Evolutionary conservation across 2,329 filamentous ascomycete species (phyloP).

Genomic region (Gaeumannomyces tritici): DNA sequence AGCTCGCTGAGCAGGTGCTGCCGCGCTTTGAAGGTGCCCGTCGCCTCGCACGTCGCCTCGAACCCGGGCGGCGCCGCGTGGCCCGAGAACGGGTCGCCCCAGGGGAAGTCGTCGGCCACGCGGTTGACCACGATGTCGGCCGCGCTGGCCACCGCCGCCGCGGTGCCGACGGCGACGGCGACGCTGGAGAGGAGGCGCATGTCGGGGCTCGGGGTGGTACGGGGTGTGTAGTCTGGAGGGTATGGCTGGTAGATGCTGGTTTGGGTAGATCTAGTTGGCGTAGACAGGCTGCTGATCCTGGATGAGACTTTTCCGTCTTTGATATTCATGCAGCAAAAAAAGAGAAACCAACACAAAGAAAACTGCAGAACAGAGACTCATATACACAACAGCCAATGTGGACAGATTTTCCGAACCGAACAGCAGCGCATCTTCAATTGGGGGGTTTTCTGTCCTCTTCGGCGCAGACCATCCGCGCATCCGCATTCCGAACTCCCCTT

Average conservation of each 20-base stretch:
- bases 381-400: neutral
- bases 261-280: neutral
- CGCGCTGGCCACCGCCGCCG: neutral
- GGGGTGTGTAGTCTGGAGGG: neutral
- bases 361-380: neutral
- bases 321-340: neutral
- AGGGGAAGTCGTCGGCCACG: conserved; percentile 25
- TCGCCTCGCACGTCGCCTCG: conserved; percentile 22
- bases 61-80: conserved; percentile 17
- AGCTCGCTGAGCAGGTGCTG: conserved; percentile 36
- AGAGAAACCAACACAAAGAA: neutral
- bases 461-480: neutral
- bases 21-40: conserved; percentile 23
- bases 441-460: neutral
- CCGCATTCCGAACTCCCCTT: neutral
- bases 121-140: conserved; percentile 4
- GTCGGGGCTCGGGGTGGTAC: neutral
- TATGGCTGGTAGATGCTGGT: too few relatives aligned
- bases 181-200: conserved; percentile 1
- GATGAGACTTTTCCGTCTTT: neutral
- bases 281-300: neutral
- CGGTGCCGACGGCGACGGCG: conserved; percentile 1
- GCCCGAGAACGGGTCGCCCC: conserved; percentile 28
- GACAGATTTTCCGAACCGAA: neutral
- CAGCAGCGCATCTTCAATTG: neutral